These are phyloP conservation scores for Diaporthe vexans DNA, from an alignment of 2,329 filamentous ascomycete genomes.

Conservation along the genomic window DNA sequence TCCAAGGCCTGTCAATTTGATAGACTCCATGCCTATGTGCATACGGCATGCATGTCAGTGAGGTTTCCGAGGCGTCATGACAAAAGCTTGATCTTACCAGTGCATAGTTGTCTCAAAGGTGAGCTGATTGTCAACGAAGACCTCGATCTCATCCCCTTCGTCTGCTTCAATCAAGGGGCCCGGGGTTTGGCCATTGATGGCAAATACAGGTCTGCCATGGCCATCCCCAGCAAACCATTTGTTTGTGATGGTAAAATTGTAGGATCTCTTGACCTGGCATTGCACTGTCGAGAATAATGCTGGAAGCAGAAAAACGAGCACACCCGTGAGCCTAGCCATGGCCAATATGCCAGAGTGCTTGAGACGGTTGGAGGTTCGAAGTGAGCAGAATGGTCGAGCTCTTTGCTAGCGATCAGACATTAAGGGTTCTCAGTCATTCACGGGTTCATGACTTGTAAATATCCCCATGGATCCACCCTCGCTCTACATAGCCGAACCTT, in stretches of 20 bases:
- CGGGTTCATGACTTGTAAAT: conserved; percentile 19
- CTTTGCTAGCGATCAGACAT: neutral
- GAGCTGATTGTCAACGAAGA: conserved; percentile 41
- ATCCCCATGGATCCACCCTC: neutral
- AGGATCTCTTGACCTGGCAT: conserved; percentile 23
- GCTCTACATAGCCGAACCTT: conserved; percentile 22
- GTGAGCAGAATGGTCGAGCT: neutral
- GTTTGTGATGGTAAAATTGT: conserved; percentile 34
- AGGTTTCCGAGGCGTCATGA: neutral
- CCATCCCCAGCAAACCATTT: conserved; percentile 36
- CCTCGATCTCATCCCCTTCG: conserved; percentile 42
- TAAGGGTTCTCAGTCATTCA: neutral
- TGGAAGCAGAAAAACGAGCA: conserved; percentile 19
- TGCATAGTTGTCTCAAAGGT: conserved; percentile 43
- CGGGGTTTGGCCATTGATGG: conserved; percentile 41
- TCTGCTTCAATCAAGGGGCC: conserved; percentile 41
- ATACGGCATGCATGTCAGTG: neutral
- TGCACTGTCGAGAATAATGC: conserved; percentile 20
- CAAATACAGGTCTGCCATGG: conserved; percentile 41
- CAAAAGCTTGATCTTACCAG: conserved; percentile 32
- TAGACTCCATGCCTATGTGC: conserved; percentile 42
- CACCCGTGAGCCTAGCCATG: neutral
- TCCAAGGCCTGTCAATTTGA: conserved; percentile 43
- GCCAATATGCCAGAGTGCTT: neutral
- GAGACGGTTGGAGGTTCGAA: neutral